These are phyloP conservation scores for Allium cepa DNA, from an alignment of 106 monocot species.

Conservation along the genomic window DNA sequence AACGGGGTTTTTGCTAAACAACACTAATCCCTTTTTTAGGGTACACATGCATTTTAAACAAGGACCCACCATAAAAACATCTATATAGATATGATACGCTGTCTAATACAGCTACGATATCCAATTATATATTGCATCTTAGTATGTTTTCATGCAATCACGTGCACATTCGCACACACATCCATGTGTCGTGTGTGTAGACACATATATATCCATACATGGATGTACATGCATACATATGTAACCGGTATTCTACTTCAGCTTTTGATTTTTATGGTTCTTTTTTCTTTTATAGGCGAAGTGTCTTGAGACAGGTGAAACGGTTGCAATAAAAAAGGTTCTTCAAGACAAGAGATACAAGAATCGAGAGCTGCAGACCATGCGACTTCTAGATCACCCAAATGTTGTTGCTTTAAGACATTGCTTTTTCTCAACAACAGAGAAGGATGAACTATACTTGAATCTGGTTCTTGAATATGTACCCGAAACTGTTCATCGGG, in stretches of 20 bases:
- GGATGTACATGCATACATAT: background rate
- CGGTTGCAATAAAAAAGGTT: conserved; percentile 24
- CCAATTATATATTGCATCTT: too few species aligned
- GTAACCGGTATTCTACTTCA: background rate
- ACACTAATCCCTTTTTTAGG: too few species aligned
- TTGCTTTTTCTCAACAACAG: conserved; percentile 58
- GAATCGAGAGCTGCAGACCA: conserved; percentile 26
- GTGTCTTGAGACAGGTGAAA: conserved; percentile 25
- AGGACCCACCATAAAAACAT: too few species aligned
- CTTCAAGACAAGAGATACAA: conserved; percentile 31
- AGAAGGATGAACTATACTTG: conserved; percentile 55
- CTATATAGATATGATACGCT: too few species aligned
- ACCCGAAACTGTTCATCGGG: conserved; percentile 42
- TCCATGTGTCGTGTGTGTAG: too few species aligned
- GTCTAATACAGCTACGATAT: too few species aligned
- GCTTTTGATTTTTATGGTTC: background rate
- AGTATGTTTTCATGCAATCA: too few species aligned
- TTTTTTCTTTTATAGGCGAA: conserved; percentile 12
- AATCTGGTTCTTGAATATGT: conserved; percentile 45
- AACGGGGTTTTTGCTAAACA: too few species aligned
- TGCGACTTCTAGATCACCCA: conserved; percentile 48
- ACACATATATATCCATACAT: too few species aligned
- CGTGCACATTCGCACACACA: too few species aligned
- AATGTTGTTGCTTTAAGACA: conserved; percentile 50
- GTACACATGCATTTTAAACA: too few species aligned